phyloP scores from a whole-genome alignment of 495 filamentous ascomycete species.

The Poronia punctata region DNA sequence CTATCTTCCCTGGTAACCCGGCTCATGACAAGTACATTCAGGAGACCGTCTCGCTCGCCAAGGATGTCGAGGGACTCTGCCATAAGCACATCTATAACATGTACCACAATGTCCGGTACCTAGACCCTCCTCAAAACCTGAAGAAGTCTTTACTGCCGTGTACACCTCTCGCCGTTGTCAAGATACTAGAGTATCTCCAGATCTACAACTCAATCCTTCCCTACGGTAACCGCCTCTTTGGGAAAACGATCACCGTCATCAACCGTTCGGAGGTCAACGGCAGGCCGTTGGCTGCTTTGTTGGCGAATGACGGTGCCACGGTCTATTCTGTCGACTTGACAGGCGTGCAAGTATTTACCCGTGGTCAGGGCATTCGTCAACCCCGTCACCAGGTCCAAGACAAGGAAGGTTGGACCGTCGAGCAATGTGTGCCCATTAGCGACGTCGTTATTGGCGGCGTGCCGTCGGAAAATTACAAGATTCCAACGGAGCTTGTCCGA shows the following conservation, averaged over 20 bases:
- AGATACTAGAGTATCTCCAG: conserved; percentile 89
- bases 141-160: conserved; percentile 92
- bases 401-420: conserved; percentile 62
- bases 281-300: conserved; percentile 82
- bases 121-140: conserved; percentile 65
- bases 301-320: conserved; percentile 91
- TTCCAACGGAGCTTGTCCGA: conserved; percentile 70
- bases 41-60: conserved; percentile 80
- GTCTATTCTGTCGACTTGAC: conserved; percentile 93
- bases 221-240: conserved; percentile 87
- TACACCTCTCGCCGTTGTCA: conserved; percentile 90
- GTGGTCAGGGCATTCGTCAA: conserved; percentile 77
- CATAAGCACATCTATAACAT: conserved; percentile 97
- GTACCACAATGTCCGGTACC: conserved; percentile 95
- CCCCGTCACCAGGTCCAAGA: conserved; percentile 77
- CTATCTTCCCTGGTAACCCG: conserved; percentile 71
- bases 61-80: conserved; percentile 93
- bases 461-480: conserved; percentile 79
- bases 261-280: conserved; percentile 95
- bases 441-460: conserved; percentile 95
- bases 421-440: conserved; percentile 75
- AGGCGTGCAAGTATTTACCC: conserved; percentile 85
- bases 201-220: conserved; percentile 96
- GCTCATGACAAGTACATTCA: conserved; percentile 89
- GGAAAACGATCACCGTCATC: conserved; percentile 86